Percentiles rank a stretch among this genome's conserved stretches.
Conservation (phyloP, 1,284 basidiomycete species). For the Violaceomyces palustris region DNA sequence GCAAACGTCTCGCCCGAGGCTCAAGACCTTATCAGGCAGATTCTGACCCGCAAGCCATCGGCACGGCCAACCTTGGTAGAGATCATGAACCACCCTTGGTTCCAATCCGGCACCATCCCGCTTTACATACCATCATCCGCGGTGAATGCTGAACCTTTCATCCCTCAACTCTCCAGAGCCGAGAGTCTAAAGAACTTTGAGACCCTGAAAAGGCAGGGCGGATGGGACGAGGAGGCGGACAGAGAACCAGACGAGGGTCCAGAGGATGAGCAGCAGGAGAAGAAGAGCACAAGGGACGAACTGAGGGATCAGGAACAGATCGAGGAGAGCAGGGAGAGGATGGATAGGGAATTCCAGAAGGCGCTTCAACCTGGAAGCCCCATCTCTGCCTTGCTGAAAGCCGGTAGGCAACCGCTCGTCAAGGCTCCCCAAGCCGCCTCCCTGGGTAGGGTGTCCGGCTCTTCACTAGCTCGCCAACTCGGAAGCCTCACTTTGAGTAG, state of each 20-base stretch:
- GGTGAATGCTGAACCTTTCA: conserved; percentile 69
- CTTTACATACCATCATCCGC: conserved; percentile 72
- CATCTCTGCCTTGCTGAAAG: conserved; percentile 76
- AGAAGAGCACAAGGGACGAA: conserved; percentile 16
- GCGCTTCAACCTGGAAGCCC: conserved; percentile 92
- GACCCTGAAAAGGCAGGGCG: conserved; percentile 32
- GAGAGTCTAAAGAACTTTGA: conserved; percentile 41
- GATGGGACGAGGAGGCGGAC: conserved; percentile 42
- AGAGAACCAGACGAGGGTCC: conserved; percentile 21
- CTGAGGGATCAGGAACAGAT: conserved; percentile 34
- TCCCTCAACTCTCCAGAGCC: conserved; percentile 56
- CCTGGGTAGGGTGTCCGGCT: too few species aligned
- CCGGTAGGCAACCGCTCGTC: conserved; percentile 43
- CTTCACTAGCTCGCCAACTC: conserved; percentile 22
- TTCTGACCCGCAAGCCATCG: conserved; percentile 66
- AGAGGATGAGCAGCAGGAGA: conserved; percentile 4
- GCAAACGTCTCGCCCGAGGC: conserved; percentile 68
- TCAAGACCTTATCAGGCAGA: conserved; percentile 73
- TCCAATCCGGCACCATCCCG: conserved; percentile 75
- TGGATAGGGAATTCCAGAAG: conserved; percentile 87
- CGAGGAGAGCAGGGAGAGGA: conserved; percentile 46
- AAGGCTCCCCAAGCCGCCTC: conserved; percentile 28
- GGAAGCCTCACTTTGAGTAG: conserved; percentile 10
- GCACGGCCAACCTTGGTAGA: conserved; percentile 76
- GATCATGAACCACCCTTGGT: conserved; percentile 81